Evolutionary conservation across 2,329 filamentous ascomycete genomes (phyloP), one percentile per base, ranked within the genome.

Genomic region (Trichoderma guizhouense): DNA sequence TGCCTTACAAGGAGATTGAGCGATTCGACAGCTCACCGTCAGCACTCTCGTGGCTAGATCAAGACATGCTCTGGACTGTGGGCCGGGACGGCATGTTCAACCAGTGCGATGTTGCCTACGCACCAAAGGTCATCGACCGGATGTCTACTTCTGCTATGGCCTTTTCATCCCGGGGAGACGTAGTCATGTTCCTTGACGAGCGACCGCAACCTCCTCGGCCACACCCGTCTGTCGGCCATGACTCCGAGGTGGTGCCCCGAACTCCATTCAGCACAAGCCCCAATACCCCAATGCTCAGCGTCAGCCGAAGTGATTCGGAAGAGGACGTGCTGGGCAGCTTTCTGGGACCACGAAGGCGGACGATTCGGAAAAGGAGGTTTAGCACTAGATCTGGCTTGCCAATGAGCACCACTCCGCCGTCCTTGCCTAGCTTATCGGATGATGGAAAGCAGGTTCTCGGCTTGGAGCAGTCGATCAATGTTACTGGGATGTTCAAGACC

Each of bases 1-100:
- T 92, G 83, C 89, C 90, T 0, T 91, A 90, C 77, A 90, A 91
- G 74, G 88, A 90, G 75, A 86, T 92, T 61, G 87, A 90, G 72
- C 81, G 86, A 51, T 91, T 91, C 74, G 86, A 88, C 26, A 83
- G 78, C 32, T 86, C 89, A 3, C 90, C 90, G 1, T 85, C 84
- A 9, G 86, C 86, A 2, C 78, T 92, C 18, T 79, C 90, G 7
- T 92, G 90, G 90, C 88, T 88, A 71, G 86, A 90, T 73, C 86
- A 89, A 73, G 89, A 91, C 74, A 84, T 91, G 60, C 80, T 92
- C 1, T 92, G 90, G 90, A 90, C 89, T 1, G 90, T 86, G 7
- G 89, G 89, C 1, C 85, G 84, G 28, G 90, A 92, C 74, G 88
- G 88, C 0, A 78, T 85, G 3, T 91, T 92, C 72, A 86, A 85